Conservation (phyloP, 345 rosid genomes). For the Raphanus raphanistrum region DNA sequence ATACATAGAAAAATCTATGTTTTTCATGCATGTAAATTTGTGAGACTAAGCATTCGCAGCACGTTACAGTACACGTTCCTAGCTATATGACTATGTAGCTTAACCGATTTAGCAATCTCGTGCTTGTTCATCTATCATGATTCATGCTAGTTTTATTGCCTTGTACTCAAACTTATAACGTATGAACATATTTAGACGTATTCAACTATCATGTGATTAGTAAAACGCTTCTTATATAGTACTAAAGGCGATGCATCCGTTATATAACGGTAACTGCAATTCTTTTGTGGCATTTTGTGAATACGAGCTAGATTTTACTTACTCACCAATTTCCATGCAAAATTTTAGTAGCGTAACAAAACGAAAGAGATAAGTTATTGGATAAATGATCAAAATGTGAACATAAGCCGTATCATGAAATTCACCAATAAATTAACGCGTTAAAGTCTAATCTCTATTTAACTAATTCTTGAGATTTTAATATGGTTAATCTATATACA, state of each 20-base stretch:
- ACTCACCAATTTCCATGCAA: conserved; percentile 18
- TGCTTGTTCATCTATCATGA: conserved; percentile 10
- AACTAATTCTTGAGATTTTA: conserved; percentile 8
- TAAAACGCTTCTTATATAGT: conserved; percentile 20
- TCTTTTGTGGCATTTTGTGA: conserved; percentile 20
- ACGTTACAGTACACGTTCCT: neutral
- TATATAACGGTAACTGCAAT: conserved; percentile 15
- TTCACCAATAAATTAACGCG: conserved; percentile 23
- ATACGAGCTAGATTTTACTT: conserved; percentile 20
- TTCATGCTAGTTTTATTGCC: neutral
- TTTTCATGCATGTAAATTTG: neutral
- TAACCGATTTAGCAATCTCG: conserved; percentile 2
- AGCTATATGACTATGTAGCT: neutral
- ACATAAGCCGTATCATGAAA: conserved; percentile 15
- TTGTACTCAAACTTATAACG: neutral
- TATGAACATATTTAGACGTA: neutral
- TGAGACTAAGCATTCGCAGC: neutral
- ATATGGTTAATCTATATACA: conserved; percentile 1
- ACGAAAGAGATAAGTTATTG: neutral
- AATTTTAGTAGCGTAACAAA: neutral
- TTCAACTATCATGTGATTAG: conserved; percentile 4
- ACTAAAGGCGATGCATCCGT: conserved; percentile 7
- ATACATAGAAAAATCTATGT: neutral
- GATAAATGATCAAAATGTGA: conserved; percentile 32
- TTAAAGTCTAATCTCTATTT: conserved; percentile 10